Evolutionary conservation across 2,329 filamentous ascomycete species (phyloP).

Genomic region (Colletotrichum nymphaeae): DNA sequence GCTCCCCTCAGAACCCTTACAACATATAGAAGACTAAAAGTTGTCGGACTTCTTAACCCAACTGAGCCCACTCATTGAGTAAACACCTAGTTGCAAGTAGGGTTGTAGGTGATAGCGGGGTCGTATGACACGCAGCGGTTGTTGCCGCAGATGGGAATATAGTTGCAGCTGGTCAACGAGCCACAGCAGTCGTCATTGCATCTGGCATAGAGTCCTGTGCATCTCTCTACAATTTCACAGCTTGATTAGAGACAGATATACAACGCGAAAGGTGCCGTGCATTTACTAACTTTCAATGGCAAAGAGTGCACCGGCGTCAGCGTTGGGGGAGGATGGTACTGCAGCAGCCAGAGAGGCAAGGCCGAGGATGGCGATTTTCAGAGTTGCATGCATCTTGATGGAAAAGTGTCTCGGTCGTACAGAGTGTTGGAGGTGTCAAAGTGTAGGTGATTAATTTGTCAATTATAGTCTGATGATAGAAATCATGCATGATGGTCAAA

Average conservation of each 20-base stretch:
- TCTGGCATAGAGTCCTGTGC: background rate
- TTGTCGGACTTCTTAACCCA: no score
- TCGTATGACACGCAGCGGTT: constrained; percentile 14
- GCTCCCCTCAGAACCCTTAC: no score
- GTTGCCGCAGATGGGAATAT: background rate
- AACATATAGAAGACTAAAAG: no score
- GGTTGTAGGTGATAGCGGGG: constrained; percentile 1
- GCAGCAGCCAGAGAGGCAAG: background rate
- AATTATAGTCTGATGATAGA: background rate
- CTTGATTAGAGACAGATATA: background rate
- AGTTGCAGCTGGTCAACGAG: background rate
- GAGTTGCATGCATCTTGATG: background rate
- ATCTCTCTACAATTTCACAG: background rate
- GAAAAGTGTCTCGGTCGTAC: background rate
- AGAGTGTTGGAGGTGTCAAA: background rate
- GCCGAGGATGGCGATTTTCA: background rate
- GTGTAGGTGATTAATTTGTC: background rate
- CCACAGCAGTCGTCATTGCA: constrained; percentile 16
- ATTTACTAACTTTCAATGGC: constrained; percentile 10
- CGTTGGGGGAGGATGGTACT: constrained; percentile 3
- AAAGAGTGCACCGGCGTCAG: background rate
- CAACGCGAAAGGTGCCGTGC: background rate
- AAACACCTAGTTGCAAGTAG: background rate
- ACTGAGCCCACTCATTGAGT: background rate
- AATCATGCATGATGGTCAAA: background rate